Base-by-base conservation (phyloP, 2,329 filamentous ascomycete genomes). In the Colletotrichum coccodes region DNA sequence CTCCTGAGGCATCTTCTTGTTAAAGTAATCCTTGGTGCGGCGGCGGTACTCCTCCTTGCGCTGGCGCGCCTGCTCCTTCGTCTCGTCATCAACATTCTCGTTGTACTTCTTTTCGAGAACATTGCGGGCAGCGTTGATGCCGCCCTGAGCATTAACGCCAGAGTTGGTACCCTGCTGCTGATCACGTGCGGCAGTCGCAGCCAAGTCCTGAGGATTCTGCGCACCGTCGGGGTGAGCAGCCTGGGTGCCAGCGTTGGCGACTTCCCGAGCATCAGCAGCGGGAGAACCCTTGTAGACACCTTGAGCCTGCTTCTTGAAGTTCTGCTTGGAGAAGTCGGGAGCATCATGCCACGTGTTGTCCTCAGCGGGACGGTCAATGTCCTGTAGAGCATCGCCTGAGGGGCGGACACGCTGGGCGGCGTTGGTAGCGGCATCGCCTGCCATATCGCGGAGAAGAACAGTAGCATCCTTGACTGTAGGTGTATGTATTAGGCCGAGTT, bases 291-390 rank as follows among this genome's bases (percentile, higher is more conserved):
- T 85, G 79, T 91, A 90, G 65, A 89, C 76, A 21, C 85, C 84
- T 78, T 92, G 91, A 18, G 92, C 77, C 77, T 94, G 91, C 21
- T 88, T 85, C 82, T 90, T 93, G 64, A 96, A 71, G 64, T 87
- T 89, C 2, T 90, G 88, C 79, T 88, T 91, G 72, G 90, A 92
- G 56, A 97, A 76, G 71, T 96, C 86, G 3, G 95, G 95, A 49
- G 89, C 88, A 66, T 98, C 94, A 75, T 98, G 94, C 96, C 96
- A 99, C 18, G 91, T 92, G 81, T 98, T 96, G 76, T 97, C 95
- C 21, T 92, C 89, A 2, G 96, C 96, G 2, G 96, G 90, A n/a
- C 85, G 78, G 73, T 98, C 95, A 38, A 98, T 90, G 75, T 94
- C 91, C 9, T 83, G 78, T 23, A 98, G 86, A 70, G 92, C 84